phyloP scores from a whole-genome alignment of 2,329 filamentous ascomycete genomes.

The Dichotomopilus funicola region DNA sequence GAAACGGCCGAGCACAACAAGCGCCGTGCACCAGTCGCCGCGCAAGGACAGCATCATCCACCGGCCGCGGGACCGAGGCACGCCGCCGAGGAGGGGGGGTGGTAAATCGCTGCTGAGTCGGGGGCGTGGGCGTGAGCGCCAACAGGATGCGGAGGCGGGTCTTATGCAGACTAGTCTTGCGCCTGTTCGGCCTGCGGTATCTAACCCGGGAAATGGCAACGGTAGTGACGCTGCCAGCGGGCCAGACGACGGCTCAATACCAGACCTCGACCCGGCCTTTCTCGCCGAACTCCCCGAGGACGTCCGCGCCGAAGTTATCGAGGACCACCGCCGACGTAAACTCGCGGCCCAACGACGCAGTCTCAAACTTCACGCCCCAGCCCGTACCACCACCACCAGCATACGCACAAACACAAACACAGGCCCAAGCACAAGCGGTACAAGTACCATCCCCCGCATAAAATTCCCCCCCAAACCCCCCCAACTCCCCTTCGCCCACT shows the following conservation, averaged over 20 bases:
- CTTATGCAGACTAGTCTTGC: constrained; percentile 3
- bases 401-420: too few species aligned
- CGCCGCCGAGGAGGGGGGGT: constrained; percentile 60
- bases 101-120: constrained; percentile 36
- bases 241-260: constrained; percentile 22
- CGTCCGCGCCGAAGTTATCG: constrained; percentile 68
- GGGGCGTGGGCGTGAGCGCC: constrained; percentile 40
- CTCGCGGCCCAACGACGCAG: constrained; percentile 42
- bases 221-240: neutral
- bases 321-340: constrained; percentile 61
- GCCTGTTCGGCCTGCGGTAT: neutral
- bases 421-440: too few species aligned
- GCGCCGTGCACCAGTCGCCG: constrained; percentile 44
- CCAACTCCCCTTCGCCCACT: constrained; percentile 41
- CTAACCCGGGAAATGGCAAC: neutral
- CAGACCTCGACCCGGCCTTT: constrained; percentile 60
- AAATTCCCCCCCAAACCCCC: constrained; percentile 41
- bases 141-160: constrained; percentile 34
- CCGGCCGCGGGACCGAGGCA: constrained; percentile 45
- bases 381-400: too few species aligned
- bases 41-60: constrained; percentile 49
- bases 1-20: neutral
- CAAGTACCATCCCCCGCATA: constrained; percentile 28
- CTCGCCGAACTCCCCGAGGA: constrained; percentile 78
- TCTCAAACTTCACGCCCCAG: too few species aligned